A percentile compares a stretch with the other conserved stretches of the same genome.
These are phyloP conservation scores for Pouteria glomerata DNA, from an alignment of 148 eudicot genomes.

Conservation along the genomic window DNA sequence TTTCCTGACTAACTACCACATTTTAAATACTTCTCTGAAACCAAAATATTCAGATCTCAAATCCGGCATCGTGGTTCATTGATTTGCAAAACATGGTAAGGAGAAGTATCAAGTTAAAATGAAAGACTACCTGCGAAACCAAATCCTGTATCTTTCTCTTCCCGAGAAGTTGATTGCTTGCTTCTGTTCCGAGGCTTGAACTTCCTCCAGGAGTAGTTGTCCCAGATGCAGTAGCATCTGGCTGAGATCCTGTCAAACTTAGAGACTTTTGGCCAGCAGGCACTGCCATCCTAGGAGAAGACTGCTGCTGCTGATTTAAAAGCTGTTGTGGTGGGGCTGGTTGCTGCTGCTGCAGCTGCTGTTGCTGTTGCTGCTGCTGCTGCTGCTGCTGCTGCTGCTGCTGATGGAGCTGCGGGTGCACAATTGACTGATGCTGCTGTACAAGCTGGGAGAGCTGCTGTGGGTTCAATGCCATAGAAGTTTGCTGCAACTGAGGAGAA, in stretches of 20 bases:
- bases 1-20: neutral
- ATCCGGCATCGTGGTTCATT: neutral
- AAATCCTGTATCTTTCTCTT: constrained; percentile 91
- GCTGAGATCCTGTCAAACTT: constrained; percentile 93
- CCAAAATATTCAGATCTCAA: neutral
- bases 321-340: constrained; percentile 28
- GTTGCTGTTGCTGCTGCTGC: constrained; percentile 33
- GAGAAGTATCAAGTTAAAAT: neutral
- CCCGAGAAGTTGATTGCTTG: constrained; percentile 85
- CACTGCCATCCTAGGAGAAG: constrained; percentile 60
- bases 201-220: constrained; percentile 85
- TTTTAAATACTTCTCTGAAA: neutral
- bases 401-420: constrained; percentile 48
- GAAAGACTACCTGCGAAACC: constrained; percentile 70
- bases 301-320: constrained; percentile 45
- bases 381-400: constrained; percentile 35
- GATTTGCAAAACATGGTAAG: neutral
- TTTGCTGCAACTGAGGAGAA: constrained; percentile 62
- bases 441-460: constrained; percentile 75
- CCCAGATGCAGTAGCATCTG: constrained; percentile 92
- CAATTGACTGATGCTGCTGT: constrained; percentile 53
- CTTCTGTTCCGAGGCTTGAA: constrained; percentile 94
- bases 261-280: constrained; percentile 74
- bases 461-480: constrained; percentile 44
- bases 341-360: constrained; percentile 17